Conservation (phyloP, 169 alveolate genomes). For the Besnoitia besnoiti region DNA sequence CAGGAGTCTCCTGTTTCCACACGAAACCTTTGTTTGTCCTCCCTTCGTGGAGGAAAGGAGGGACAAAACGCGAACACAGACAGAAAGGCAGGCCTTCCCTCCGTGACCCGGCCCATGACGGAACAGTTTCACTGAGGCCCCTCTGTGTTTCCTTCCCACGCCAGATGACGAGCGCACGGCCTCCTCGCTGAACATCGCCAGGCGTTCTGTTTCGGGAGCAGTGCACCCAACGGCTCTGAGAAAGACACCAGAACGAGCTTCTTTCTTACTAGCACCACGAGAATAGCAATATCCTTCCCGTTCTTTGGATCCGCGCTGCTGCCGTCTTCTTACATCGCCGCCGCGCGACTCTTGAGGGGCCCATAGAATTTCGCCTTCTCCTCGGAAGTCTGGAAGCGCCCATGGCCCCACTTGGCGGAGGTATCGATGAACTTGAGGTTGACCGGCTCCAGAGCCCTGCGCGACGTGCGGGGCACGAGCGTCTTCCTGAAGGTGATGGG, state of each 20-base stretch:
- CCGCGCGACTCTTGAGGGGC: constrained; percentile 74
- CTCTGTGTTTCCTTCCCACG: too few relatives aligned
- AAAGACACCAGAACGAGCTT: not conserved
- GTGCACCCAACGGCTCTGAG: not conserved
- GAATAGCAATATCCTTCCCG: not conserved
- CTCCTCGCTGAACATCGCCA: not conserved
- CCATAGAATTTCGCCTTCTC: constrained; percentile 99
- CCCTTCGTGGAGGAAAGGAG: not conserved
- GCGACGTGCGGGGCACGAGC: constrained; percentile 91
- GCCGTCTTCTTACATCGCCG: not conserved
- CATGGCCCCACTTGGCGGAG: constrained; percentile 99
- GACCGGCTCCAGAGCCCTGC: constrained; percentile 95
- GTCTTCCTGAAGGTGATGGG: constrained; percentile 96
- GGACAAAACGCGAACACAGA: not conserved
- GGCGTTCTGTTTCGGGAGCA: not conserved
- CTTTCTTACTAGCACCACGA: not conserved
- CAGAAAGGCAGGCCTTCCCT: not conserved
- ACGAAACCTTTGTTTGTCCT: not conserved
- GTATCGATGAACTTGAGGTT: constrained; percentile 99
- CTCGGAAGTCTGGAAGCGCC: constrained; percentile 99
- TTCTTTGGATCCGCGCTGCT: too few relatives aligned
- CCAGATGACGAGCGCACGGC: too few relatives aligned
- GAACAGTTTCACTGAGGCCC: not conserved
- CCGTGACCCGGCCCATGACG: not conserved
- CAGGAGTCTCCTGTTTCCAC: not conserved